Conservation (phyloP, 139 green algal species). For the Micractinium conductrix region DNA sequence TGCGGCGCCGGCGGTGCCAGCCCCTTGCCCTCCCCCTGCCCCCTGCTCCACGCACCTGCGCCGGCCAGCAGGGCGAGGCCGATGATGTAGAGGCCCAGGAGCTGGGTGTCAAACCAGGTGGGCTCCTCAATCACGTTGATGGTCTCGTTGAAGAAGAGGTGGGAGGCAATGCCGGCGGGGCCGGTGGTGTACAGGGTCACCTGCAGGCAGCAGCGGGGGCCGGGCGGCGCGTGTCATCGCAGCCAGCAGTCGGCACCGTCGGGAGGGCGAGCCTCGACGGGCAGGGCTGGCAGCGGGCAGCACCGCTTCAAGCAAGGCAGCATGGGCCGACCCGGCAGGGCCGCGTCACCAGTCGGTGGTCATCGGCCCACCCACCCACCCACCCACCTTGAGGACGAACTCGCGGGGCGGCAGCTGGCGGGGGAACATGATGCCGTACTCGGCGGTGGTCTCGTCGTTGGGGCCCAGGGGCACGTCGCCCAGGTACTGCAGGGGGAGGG, state of each 20-base stretch:
- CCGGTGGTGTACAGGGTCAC: neutral
- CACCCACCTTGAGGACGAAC: slow-evolving; percentile 46
- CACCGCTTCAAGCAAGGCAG: too few relatives aligned
- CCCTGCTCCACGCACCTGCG: neutral
- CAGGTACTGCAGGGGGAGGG: slow-evolving; percentile 34
- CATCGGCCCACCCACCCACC: too few relatives aligned
- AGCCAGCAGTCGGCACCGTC: too few relatives aligned
- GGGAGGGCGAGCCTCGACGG: too few relatives aligned
- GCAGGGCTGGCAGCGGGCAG: too few relatives aligned
- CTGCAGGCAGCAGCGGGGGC: neutral
- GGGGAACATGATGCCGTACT: slow-evolving; percentile 42
- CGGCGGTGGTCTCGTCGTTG: slow-evolving; percentile 33
- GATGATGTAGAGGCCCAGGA: slow-evolving; percentile 49
- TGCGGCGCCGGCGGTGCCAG: too few relatives aligned
- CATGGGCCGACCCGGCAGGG: too few relatives aligned
- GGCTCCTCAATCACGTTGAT: slow-evolving; percentile 44
- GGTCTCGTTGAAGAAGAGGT: slow-evolving; percentile 36
- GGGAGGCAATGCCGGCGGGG: neutral
- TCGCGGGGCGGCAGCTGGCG: slow-evolving; percentile 46
- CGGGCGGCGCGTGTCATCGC: neutral
- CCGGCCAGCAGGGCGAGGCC: slow-evolving; percentile 15
- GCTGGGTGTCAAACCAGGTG: slow-evolving; percentile 45
- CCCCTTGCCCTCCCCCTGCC: neutral
- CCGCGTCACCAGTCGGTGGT: neutral
- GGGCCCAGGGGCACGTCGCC: slow-evolving; percentile 19